Evolutionary conservation across 768 basidiomycete species (phyloP).

Genomic region (Hortiboletus flavorubellus): DNA sequence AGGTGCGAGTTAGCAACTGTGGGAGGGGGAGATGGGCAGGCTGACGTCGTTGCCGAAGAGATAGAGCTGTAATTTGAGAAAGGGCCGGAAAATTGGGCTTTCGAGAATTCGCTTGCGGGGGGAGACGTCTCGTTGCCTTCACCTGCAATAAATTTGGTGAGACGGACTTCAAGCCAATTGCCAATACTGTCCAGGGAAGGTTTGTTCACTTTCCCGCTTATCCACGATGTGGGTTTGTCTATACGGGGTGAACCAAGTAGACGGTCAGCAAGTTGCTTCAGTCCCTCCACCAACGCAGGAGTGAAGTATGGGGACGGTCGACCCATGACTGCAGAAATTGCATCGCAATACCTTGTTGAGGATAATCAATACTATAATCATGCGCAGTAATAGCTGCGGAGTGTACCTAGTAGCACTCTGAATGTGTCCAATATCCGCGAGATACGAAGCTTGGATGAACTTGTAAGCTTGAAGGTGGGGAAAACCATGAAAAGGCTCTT

Average conservation of each 20-base stretch:
- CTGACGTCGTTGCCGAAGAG: conserved; percentile 73
- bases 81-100: conserved; percentile 59
- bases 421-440: conserved; percentile 82
- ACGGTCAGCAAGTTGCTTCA: conserved; percentile 77
- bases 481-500: conserved; percentile 79
- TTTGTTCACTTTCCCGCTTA: conserved; percentile 78
- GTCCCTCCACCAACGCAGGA: conserved; percentile 61
- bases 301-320: conserved; percentile 68
- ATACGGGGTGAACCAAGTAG: conserved; percentile 67
- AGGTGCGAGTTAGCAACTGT: conserved; percentile 40
- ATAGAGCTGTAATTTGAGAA: conserved; percentile 94
- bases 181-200: conserved; percentile 91
- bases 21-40: conserved; percentile 73
- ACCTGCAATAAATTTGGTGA: conserved; percentile 94
- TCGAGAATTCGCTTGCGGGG: conserved; percentile 35
- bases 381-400: neutral
- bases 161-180: conserved; percentile 86
- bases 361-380: conserved; percentile 2
- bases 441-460: conserved; percentile 66
- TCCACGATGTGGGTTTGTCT: conserved; percentile 84
- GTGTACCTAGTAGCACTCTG: conserved; percentile 72
- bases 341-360: conserved; percentile 86
- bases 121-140: conserved; percentile 57
- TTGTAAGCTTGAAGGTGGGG: conserved; percentile 88
- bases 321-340: conserved; percentile 66